Conservation (phyloP, 108 stramenopile species). For the Nitzschia putrida region DNA sequence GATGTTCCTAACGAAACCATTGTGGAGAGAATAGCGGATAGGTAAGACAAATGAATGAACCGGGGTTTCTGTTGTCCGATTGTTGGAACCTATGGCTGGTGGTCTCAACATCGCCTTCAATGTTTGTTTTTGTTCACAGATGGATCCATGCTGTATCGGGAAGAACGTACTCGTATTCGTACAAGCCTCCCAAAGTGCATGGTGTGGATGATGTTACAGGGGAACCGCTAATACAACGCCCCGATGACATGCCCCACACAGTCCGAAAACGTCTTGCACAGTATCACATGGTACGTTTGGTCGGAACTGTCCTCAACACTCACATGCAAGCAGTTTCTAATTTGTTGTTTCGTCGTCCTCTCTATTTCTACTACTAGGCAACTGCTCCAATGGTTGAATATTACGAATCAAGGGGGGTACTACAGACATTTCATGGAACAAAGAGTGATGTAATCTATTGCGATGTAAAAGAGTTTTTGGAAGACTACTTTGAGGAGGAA, state of each 20-base stretch:
- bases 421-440: conserved; percentile 87
- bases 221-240: conserved; percentile 91
- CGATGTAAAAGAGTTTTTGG: conserved; percentile 78
- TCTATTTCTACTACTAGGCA: conserved; percentile 24
- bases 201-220: conserved; percentile 93
- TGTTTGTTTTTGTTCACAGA: conserved; percentile 29
- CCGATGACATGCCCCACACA: conserved; percentile 93
- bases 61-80: not conserved
- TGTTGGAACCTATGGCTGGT: not conserved
- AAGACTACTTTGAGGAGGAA: conserved; percentile 25
- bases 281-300: conserved; percentile 74
- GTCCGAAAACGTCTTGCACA: conserved; percentile 81
- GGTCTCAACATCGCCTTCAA: no score
- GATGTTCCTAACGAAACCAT: conserved; percentile 94
- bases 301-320: no score
- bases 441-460: conserved; percentile 94
- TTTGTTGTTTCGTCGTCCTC: conserved; percentile 2
- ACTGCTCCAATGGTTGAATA: conserved; percentile 87
- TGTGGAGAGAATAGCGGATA: conserved; percentile 88
- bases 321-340: not conserved
- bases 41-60: conserved; percentile 38
- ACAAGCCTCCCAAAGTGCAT: conserved; percentile 90
- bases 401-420: conserved; percentile 80
- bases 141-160: conserved; percentile 96
- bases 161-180: conserved; percentile 92